Conservation (phyloP, 2,329 filamentous ascomycete species). For the Trichophyton rubrum region DNA sequence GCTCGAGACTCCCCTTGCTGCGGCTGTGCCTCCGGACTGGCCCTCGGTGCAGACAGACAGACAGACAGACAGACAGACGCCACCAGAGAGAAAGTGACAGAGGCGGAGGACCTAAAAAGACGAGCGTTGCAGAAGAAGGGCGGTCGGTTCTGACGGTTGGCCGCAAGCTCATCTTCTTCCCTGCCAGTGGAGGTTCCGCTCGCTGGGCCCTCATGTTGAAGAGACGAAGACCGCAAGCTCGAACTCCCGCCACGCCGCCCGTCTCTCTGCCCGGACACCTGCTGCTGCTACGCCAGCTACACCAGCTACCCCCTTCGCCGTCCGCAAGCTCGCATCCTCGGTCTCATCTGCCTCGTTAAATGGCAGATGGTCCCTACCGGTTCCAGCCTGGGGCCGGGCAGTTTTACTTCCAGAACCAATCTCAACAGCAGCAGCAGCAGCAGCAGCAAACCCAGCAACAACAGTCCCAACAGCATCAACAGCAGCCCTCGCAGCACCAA, state of each 20-base stretch:
- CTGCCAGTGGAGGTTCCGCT: conserved; percentile 17
- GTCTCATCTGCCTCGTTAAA: conserved; percentile 40
- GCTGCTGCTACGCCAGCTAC: background rate
- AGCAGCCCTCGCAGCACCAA: conserved; percentile 20
- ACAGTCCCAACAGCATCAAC: conserved; percentile 16
- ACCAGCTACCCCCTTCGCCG: background rate
- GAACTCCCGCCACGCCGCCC: conserved; percentile 23
- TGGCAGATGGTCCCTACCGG: conserved; percentile 44
- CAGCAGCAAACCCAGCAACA: conserved; percentile 32
- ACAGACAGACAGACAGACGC: background rate
- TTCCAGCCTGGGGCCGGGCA: conserved; percentile 43
- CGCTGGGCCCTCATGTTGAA: conserved; percentile 35
- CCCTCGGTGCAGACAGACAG: background rate
- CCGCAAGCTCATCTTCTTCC: background rate
- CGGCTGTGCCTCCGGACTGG: background rate
- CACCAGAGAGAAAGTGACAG: background rate
- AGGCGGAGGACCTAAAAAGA: background rate
- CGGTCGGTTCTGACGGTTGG: background rate
- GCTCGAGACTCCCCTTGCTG: background rate
- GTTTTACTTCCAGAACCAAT: conserved; percentile 35
- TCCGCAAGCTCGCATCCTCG: conserved; percentile 21
- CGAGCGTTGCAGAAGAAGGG: background rate
- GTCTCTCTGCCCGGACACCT: conserved; percentile 14
- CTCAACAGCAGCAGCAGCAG: conserved; percentile 27
- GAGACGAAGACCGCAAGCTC: conserved; percentile 36